Conservation (phyloP, 805 yeast genomes). For the Candida taoyuanica region DNA sequence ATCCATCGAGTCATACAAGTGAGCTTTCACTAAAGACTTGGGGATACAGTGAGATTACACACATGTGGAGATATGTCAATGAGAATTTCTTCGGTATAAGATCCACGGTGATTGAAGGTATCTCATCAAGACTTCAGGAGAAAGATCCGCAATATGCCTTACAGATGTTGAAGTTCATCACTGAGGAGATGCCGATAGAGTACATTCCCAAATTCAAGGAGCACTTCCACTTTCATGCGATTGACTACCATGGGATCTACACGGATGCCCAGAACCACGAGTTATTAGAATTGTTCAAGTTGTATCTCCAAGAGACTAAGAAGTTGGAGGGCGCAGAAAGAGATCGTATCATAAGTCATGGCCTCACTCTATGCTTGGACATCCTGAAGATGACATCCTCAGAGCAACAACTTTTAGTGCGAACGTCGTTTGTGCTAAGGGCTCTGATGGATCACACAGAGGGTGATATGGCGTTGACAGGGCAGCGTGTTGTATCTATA, state of each 20-base stretch:
- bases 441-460: too few relatives aligned
- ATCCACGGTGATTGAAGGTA: not conserved
- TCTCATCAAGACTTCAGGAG: conserved; percentile 3
- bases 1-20: not conserved
- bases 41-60: not conserved
- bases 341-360: conserved; percentile 7
- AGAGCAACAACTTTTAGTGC: too few relatives aligned
- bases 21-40: conserved; percentile 3
- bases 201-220: conserved; percentile 7
- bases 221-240: conserved; percentile 13
- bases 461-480: too few relatives aligned
- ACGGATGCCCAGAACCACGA: conserved; percentile 1
- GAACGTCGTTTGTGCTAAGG: too few relatives aligned
- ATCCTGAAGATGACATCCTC: too few relatives aligned
- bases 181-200: not conserved
- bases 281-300: conserved; percentile 3
- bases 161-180: conserved; percentile 2
- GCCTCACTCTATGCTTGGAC: conserved; percentile 4
- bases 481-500: too few relatives aligned
- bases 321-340: not conserved
- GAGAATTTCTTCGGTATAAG: conserved; percentile 1
- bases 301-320: not conserved
- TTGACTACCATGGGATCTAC: conserved; percentile 11
- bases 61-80: conserved; percentile 1
- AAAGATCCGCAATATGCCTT: conserved; percentile 6